Evolutionary conservation across 305 asterid species (phyloP).

Genomic region (Fraxinus floribunda): DNA sequence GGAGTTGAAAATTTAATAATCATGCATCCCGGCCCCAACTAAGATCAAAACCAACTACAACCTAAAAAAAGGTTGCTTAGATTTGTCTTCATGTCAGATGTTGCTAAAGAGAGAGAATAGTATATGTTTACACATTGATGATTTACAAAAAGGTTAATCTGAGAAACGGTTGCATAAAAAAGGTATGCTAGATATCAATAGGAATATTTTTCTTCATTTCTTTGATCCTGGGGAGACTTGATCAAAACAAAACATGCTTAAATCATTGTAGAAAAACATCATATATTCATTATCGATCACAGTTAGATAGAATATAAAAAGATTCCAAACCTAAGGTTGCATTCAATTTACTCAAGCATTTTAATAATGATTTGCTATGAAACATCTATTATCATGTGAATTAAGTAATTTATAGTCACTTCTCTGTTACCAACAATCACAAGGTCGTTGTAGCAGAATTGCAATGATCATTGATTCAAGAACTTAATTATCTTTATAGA

Average conservation of each 20-base stretch:
- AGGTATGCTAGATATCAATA: background rate
- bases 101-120: background rate
- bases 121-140: background rate
- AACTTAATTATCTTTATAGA: background rate
- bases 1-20: background rate
- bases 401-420: background rate
- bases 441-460: background rate
- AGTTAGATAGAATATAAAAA: background rate
- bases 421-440: background rate
- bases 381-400: background rate
- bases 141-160: background rate
- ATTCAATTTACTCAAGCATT: background rate
- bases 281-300: background rate
- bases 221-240: background rate
- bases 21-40: background rate
- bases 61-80: background rate
- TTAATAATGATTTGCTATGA: background rate
- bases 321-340: background rate
- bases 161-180: background rate
- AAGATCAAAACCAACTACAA: background rate
- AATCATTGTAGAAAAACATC: background rate
- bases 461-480: background rate
- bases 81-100: background rate
- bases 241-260: background rate
- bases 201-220: background rate